Evolutionary conservation across 169 alveolate genomes (phyloP), one percentile per base, ranked within the genome.

Genomic region (Neospora caninum): DNA sequence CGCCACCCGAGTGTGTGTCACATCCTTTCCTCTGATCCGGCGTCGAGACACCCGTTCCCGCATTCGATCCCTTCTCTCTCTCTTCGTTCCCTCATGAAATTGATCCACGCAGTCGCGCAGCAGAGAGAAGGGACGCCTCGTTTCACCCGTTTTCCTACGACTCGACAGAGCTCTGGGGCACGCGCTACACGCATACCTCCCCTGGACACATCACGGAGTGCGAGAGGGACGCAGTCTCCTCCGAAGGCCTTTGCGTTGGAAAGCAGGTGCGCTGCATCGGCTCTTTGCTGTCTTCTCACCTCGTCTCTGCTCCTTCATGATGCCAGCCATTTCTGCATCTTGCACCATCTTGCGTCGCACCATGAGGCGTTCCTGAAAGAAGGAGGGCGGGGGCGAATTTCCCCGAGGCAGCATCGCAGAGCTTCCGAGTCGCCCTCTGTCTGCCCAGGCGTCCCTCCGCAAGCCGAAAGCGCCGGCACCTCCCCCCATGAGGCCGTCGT

Each of bases 331-430:
- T n/a, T 36, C 39, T 27, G 84, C 84, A 10, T 73, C 84, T n/a
- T 73, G 84, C 45, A 36, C 42, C n/a, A 73, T 1, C 13, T 36
- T 31, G 25, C 84, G 22, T n/a, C 84, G 41, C 84, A 73, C n/a
- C 84, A 73, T 31, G n/a, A 73, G 84, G n/a, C 84, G 84, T 43
- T 73, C 84, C n/a, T 73, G 49, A 27, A 73, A 31, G 43, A 73
- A 73, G 49, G 84, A 18, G 16, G 84, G 84, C 42, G 42, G 39
- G 39, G 84, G 43, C 9, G 84, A 73, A 27, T 22, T 64, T 27
- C 73, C 73, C n/a, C 73, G 73, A 6, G 73, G 73, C 27, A 53
- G 7, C 73, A 64, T 27, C 31, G 58, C 58, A 49, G 58, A 49
- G 58, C 58, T 49, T 4, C 58, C 58, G 13, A 13, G 58, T 13